These are phyloP conservation scores for Capronia americana DNA, from an alignment of 2,329 filamentous ascomycete species.

Conservation along the genomic window DNA sequence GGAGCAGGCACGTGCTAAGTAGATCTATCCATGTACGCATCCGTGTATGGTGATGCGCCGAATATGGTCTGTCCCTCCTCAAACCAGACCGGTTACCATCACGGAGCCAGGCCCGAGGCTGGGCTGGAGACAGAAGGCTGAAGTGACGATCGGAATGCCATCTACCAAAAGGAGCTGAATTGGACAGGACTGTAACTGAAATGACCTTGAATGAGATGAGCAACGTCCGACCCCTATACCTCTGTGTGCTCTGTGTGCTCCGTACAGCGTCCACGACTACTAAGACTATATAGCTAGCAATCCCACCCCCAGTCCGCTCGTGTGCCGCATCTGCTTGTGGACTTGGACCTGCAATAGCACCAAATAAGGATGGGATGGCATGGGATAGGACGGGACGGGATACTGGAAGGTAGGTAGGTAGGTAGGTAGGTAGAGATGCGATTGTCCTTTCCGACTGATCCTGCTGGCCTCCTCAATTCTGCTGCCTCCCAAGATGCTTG, in stretches of 20 bases:
- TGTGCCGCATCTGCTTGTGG: background rate
- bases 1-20: background rate
- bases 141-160: background rate
- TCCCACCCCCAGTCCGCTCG: no score
- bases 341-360: background rate
- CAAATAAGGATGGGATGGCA: background rate
- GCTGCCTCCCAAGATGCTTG: no score
- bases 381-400: background rate
- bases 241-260: no score
- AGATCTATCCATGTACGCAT: background rate
- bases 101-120: background rate
- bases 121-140: background rate
- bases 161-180: background rate
- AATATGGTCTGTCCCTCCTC: background rate
- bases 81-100: no score
- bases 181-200: background rate
- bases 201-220: background rate
- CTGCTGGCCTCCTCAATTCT: no score
- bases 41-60: background rate
- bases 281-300: background rate
- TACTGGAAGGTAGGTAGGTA: background rate
- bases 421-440: background rate
- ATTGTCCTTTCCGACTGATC: no score
- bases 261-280: background rate
- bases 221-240: background rate